Conservation (phyloP, 495 filamentous ascomycete genomes). For the Parachaetomium inaequale region DNA sequence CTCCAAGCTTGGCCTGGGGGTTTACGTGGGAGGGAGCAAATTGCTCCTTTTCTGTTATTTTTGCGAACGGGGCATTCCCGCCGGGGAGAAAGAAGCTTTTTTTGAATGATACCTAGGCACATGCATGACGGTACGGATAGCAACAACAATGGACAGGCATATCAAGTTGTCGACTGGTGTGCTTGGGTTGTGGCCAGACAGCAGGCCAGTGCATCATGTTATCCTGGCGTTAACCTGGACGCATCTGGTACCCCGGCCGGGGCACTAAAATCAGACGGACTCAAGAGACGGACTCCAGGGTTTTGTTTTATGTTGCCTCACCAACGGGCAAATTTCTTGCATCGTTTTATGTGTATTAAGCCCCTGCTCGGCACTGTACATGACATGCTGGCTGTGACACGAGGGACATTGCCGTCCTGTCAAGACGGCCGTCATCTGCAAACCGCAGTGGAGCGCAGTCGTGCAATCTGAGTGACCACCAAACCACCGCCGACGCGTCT, state of each 20-base stretch:
- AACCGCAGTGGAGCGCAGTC: neutral
- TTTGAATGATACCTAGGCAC: neutral
- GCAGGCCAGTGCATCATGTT: neutral
- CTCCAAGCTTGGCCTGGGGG: neutral
- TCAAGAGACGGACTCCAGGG: too few relatives aligned
- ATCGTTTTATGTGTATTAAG: neutral
- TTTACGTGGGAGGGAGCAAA: neutral
- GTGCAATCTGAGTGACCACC: neutral
- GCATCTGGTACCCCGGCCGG: too few relatives aligned
- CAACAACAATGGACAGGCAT: neutral
- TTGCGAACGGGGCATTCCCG: neutral
- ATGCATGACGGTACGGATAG: neutral
- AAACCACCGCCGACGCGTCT: neutral
- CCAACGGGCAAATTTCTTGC: neutral
- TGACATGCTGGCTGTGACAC: neutral
- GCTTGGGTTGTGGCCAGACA: neutral
- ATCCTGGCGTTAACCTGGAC: neutral
- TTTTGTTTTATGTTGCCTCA: neutral
- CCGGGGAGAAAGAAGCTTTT: neutral
- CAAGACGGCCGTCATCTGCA: neutral
- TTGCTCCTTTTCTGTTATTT: neutral
- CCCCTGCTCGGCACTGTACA: conserved; percentile 1
- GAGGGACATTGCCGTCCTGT: neutral
- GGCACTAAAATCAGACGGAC: neutral
- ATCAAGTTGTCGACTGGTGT: neutral